Evolutionary conservation across 2,329 filamentous ascomycete genomes (phyloP).

Genomic region (Paracorniculantispora psalliotae): DNA sequence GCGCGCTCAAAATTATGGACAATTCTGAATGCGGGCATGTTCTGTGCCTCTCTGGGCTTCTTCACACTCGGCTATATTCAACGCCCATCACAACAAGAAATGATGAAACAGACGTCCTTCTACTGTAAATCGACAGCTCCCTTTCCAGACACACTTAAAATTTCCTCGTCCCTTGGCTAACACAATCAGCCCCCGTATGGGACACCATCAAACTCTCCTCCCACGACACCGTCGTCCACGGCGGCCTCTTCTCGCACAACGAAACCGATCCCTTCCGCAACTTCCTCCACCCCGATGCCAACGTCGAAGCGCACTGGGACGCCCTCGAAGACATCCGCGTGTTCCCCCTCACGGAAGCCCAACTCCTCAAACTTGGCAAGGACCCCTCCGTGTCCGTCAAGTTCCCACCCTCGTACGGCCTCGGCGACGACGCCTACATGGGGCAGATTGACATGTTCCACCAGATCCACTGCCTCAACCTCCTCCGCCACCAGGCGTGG

Average conservation of each 20-base stretch:
- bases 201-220: conserved; percentile 4
- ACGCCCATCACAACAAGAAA: neutral
- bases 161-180: neutral
- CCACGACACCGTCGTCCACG: neutral
- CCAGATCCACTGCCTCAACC: conserved; percentile 21
- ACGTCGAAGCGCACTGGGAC: neutral
- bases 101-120: conserved; percentile 7
- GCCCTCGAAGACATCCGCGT: conserved; percentile 5
- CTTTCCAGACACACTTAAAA: too few species aligned
- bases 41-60: neutral
- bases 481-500: conserved; percentile 15
- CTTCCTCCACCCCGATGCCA: neutral
- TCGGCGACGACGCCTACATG: conserved; percentile 28
- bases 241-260: neutral
- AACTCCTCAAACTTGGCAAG: conserved; percentile 25
- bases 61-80: neutral
- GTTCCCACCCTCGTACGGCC: conserved; percentile 24
- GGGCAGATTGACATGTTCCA: conserved; percentile 27
- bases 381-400: conserved; percentile 23
- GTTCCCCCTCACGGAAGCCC: conserved; percentile 20
- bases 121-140: neutral
- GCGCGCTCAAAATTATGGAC: neutral
- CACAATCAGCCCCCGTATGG: conserved; percentile 1
- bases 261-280: neutral
- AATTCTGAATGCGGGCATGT: neutral